Percentiles rank a stretch among this genome's conserved stretches.
Conservation (phyloP, 495 filamentous ascomycete genomes). For the Staphylotrichum longicolle region DNA sequence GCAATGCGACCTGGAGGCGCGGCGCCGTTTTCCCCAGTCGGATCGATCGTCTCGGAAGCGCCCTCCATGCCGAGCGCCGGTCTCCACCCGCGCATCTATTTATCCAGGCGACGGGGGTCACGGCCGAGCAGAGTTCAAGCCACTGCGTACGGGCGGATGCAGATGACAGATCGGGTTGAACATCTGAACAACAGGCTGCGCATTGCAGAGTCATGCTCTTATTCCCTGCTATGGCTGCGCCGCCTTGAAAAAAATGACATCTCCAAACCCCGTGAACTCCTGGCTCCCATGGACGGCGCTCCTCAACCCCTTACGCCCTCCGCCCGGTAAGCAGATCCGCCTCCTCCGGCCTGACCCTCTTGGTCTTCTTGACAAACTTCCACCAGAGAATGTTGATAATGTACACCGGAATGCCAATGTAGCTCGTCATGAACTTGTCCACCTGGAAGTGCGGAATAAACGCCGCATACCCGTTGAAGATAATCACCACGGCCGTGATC, state of each 20-base stretch:
- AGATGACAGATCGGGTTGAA: no score
- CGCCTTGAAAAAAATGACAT: no score
- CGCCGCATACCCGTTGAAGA: slow-evolving; percentile 68
- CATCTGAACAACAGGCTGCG: no score
- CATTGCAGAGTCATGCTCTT: no score
- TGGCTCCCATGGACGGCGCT: no score
- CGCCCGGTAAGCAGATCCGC: slow-evolving; percentile 33
- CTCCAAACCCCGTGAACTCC: no score
- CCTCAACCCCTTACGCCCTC: slow-evolving; percentile 16
- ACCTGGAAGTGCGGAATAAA: slow-evolving; percentile 59
- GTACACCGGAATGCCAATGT: slow-evolving; percentile 79
- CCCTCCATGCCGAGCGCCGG: background rate
- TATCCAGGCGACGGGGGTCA: background rate
- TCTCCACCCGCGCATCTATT: background rate
- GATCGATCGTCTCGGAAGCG: slow-evolving; percentile 11
- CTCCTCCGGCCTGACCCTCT: slow-evolving; percentile 34
- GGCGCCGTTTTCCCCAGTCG: slow-evolving; percentile 11
- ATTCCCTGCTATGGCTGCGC: no score
- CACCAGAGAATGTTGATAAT: slow-evolving; percentile 47
- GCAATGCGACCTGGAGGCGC: slow-evolving; percentile 10
- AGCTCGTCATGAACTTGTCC: slow-evolving; percentile 76
- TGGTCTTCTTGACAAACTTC: slow-evolving; percentile 37
- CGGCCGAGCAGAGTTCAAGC: background rate
- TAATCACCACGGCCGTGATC: slow-evolving; percentile 72
- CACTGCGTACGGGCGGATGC: background rate